These are phyloP conservation scores for Globisporangium barbulae DNA, from an alignment of 352 stramenopile species.

Conservation along the genomic window DNA sequence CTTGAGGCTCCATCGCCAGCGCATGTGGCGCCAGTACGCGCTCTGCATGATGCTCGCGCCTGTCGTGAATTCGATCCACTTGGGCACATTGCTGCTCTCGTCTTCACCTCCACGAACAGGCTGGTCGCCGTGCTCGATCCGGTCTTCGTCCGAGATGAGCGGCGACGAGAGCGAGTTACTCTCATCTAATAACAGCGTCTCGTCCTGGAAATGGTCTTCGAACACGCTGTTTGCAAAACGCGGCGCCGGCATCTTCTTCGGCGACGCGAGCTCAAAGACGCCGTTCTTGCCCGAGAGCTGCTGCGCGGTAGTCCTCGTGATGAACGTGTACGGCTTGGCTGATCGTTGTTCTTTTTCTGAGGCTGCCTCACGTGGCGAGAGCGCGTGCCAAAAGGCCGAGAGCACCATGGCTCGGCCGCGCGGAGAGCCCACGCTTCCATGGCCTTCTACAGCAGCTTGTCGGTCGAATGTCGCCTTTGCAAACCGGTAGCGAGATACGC, in stretches of 20 bases:
- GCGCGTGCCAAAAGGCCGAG: conserved; percentile 75
- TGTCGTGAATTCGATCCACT: conserved; percentile 30
- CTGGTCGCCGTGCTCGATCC: conserved; percentile 17
- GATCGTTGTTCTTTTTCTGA: conserved; percentile 14
- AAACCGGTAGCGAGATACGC: conserved; percentile 30
- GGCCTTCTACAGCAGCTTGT: not conserved
- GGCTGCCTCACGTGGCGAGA: conserved; percentile 32
- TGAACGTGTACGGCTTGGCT: conserved; percentile 38
- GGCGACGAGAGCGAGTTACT: conserved; percentile 50
- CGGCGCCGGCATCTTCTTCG: conserved; percentile 13
- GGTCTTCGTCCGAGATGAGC: conserved; percentile 51
- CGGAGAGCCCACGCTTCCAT: not conserved
- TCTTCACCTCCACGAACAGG: not conserved
- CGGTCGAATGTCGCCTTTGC: not conserved
- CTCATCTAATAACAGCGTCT: not conserved
- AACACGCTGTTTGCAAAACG: conserved; percentile 47
- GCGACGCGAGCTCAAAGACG: conserved; percentile 26
- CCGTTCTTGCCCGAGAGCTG: conserved; percentile 10
- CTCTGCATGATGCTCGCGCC: conserved; percentile 37
- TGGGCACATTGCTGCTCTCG: not conserved
- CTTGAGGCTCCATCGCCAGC: conserved; percentile 66
- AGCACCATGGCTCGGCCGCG: conserved; percentile 33
- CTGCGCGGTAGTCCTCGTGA: conserved; percentile 31
- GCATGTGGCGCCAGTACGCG: conserved; percentile 67
- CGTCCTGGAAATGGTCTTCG: conserved; percentile 66